Conservation (phyloP, 495 filamentous ascomycete species). For the Penicillium dipodomyicola region DNA sequence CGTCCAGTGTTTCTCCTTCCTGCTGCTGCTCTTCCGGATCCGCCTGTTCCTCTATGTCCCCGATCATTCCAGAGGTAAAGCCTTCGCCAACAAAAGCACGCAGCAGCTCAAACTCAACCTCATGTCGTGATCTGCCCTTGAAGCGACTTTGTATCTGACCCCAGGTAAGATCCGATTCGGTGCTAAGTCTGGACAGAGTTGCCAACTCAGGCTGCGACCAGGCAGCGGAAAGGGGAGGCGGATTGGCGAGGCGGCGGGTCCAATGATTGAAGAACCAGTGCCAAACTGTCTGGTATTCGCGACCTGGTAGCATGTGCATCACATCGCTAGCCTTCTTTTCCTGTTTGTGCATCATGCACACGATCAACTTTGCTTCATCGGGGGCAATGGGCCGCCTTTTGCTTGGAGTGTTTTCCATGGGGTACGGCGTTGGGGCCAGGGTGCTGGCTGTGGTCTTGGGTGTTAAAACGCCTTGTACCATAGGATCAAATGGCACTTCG, state of each 20-base stretch:
- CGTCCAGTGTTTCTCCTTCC: neutral
- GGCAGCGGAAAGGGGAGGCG: conserved; percentile 30
- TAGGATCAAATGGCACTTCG: neutral
- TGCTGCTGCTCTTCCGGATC: neutral
- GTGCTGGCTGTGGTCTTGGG: conserved; percentile 5
- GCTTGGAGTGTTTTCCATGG: conserved; percentile 19
- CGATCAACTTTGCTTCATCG: conserved; percentile 37
- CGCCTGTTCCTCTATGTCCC: neutral
- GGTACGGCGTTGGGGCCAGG: neutral
- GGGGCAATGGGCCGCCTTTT: conserved; percentile 26
- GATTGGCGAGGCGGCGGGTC: conserved; percentile 32
- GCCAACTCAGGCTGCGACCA: conserved; percentile 37
- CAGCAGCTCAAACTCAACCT: conserved; percentile 43
- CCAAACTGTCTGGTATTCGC: conserved; percentile 21
- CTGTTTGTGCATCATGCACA: conserved; percentile 33
- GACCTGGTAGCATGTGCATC: conserved; percentile 27
- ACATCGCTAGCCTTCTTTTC: conserved; percentile 36
- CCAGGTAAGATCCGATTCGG: conserved; percentile 36
- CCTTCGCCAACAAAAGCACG: conserved; percentile 31
- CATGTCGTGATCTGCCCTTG: conserved; percentile 31
- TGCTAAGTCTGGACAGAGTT: conserved; percentile 29
- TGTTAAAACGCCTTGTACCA: neutral
- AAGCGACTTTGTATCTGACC: conserved; percentile 28
- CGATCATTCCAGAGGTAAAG: conserved; percentile 5
- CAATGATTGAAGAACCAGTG: conserved; percentile 37